These are phyloP conservation scores for Euphorbia corollata DNA, from an alignment of 441 rosid species.

Conservation along the genomic window DNA sequence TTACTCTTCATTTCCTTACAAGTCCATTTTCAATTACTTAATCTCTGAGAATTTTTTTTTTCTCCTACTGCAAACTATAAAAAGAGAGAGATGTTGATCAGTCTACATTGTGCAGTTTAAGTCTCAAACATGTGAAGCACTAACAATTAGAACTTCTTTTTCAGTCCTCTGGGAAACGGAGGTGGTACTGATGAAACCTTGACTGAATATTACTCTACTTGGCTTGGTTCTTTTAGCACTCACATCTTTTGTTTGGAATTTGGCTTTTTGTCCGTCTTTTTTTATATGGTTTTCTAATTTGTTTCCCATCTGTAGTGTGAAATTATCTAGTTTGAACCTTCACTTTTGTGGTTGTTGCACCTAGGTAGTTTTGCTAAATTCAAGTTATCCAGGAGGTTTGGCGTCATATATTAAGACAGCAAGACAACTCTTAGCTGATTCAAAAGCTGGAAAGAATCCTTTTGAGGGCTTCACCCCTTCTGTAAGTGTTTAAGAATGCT, in stretches of 20 bases:
- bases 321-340: not conserved
- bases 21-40: no score
- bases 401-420: constrained; percentile 62
- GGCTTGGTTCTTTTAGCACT: not conserved
- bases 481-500: constrained; percentile 34
- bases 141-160: not conserved
- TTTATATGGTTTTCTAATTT: not conserved
- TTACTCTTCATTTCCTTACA: not conserved
- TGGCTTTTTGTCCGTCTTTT: not conserved
- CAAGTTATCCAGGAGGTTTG: constrained; percentile 90
- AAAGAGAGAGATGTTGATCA: not conserved
- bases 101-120: not conserved
- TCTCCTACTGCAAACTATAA: not conserved
- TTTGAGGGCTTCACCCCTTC: constrained; percentile 93
- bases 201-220: not conserved
- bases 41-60: no score
- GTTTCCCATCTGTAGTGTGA: not conserved
- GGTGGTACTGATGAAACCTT: not conserved
- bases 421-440: constrained; percentile 77
- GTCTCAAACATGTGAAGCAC: not conserved
- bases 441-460: constrained; percentile 86
- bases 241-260: not conserved
- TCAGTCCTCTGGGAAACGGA: not conserved
- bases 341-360: constrained; percentile 6
- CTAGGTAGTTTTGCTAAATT: constrained; percentile 62